These are phyloP conservation scores for Sporormia fimetaria DNA, from an alignment of 495 filamentous ascomycete genomes.

Conservation along the genomic window DNA sequence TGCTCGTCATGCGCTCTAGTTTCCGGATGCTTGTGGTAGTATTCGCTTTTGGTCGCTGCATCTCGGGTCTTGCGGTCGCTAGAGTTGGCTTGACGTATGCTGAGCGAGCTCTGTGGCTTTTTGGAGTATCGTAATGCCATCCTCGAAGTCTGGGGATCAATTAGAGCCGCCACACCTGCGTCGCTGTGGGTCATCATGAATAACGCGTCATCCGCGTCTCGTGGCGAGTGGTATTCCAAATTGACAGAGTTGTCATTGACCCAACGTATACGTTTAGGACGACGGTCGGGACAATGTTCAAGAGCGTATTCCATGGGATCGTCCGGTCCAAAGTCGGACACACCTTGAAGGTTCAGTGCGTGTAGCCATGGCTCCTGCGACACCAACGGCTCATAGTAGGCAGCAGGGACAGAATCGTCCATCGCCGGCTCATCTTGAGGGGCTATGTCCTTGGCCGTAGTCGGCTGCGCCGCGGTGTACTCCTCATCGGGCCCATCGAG, in stretches of 20 bases:
- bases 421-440: background rate
- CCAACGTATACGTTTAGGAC: conserved; percentile 66
- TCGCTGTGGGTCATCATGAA: conserved; percentile 43
- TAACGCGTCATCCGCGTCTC: conserved; percentile 65
- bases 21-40: conserved; percentile 82
- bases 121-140: conserved; percentile 28
- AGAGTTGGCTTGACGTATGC: conserved; percentile 60
- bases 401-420: conserved; percentile 11
- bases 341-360: conserved; percentile 73
- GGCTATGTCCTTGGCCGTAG: background rate
- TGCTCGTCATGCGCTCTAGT: conserved; percentile 41
- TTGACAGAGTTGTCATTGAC: conserved; percentile 91
- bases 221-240: conserved; percentile 57
- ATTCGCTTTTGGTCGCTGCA: conserved; percentile 70
- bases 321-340: conserved; percentile 68
- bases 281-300: conserved; percentile 48
- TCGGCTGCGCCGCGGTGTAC: background rate
- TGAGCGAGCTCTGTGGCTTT: conserved; percentile 55
- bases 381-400: conserved; percentile 12
- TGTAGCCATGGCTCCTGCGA: conserved; percentile 33
- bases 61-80: conserved; percentile 67
- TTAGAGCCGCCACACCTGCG: conserved; percentile 29
- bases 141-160: conserved; percentile 28
- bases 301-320: conserved; percentile 60
- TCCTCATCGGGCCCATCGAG: conserved; percentile 9